Base-by-base conservation (phyloP, 148 eudicot species). In the Polygonum aviculare region DNA sequence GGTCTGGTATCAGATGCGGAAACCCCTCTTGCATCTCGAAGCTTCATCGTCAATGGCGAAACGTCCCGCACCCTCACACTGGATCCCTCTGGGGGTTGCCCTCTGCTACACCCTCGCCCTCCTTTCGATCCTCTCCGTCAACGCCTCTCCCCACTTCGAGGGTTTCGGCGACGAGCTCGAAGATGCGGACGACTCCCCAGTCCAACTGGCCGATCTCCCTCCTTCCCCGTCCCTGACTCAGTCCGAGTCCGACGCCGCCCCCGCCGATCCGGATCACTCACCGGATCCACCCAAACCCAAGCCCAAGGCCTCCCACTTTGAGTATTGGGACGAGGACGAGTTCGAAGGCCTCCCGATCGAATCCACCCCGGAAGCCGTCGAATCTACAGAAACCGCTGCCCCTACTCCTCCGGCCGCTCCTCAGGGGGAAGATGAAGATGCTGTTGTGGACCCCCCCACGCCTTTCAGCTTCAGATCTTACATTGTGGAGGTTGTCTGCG, bases 321-420 rank as follows among this genome's bases (percentile, higher is more conserved):
- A 95, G 15, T 88, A 80, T 80, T 95, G 98, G 96, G 98, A 95
- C 59, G 98, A 95, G 76, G 98, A 95, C 80, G 98, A 95, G 75
- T 95, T 95, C 77, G 98, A 95, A 84, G 98, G 98, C n/a, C 74
- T 94, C 47, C 98, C 96, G 0, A 39, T 36, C 4, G 83, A 89
- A 38, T 44, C 63, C n/a, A 79, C 79, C 63, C 70, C 72, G 5
- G 75, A 84, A 48, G 10, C 74, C 5, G 26, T 45, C 0, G 65
- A 80, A 77, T 36, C 65, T 59, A 33, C 77, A 50, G 83, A 78
- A 19, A 55, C 65, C 48, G 82, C 45, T 50, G 73, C 81, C 60
- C 60, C 78, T 2, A 52, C 83, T 16, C 77, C 51, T 16, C 47
- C 80, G 22, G 60, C 38, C 72, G 35, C 73, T 49, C 31, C 31